Base-by-base conservation (phyloP, 202 grass and related monocot genomes). In the Carex arenaria region DNA sequence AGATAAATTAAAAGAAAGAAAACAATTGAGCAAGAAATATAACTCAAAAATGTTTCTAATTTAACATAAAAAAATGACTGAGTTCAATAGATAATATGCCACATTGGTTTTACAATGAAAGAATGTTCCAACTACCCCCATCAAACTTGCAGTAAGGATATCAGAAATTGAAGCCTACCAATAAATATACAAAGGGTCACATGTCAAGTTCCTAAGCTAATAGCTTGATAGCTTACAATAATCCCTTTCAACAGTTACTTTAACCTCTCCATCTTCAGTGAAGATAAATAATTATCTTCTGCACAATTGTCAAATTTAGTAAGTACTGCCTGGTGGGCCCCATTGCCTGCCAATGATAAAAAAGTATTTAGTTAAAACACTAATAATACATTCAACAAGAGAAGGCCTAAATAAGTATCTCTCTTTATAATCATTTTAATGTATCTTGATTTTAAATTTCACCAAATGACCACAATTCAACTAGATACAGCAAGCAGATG, bases 171-270 rank as follows among this genome's bases (percentile, higher is more conserved):
- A 11, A 11, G 73, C 73, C 73, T 60, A 60, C 73, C 73, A 78
- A 78, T 38, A 59, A 19, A 78, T 53, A 78, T 78, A 78, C 73
- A 36, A 20, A 78, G 73, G 71, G 28, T 78, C 15, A 38, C 73
- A 59, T 31, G 73, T 78, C 38, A 78, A 78, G 53, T 78, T 60
- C 73, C 73, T 78, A 78, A 59, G 73, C 53, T 78, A 78, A 78
- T 32, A 60, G 53, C 26, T 38, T 60, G 73, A 78, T 59, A 59
- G 73, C 72, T 55, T 54, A 76, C 22, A 56, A 55, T 23, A 52
- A 76, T 17, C 51, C 72, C 11, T 55, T 75, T 55, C 47, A 55
- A 28, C n/a, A 34, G 67, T 38, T 42, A 70, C 7, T 72, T 72
- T 10, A 72, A 76, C 14, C 18, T 55, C 17, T 56, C 51, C 72